Percentiles rank a stretch among this genome's conserved stretches.
These are phyloP conservation scores for Acanthamoeba triangularis DNA, from an alignment of 208 protist genomes.

Conservation along the genomic window DNA sequence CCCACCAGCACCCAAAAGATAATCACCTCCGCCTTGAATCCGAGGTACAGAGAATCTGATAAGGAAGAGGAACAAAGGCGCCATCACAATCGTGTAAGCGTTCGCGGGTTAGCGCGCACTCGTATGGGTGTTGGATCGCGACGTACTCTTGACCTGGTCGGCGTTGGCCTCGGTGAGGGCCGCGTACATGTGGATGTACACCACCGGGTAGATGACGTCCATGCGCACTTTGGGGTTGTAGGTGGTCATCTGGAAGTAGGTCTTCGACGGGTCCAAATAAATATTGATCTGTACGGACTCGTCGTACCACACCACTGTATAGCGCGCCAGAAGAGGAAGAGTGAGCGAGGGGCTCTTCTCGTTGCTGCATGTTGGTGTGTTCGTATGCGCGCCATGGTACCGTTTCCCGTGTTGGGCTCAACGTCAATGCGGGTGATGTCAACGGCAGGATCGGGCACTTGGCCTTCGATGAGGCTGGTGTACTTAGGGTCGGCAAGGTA, in stretches of 20 bases:
- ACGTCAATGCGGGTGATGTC: constrained; percentile 73
- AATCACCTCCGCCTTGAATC: constrained; percentile 47
- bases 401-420: constrained; percentile 67
- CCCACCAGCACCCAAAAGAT: constrained; percentile 30
- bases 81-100: neutral
- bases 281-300: constrained; percentile 70
- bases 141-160: constrained; percentile 42
- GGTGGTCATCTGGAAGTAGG: constrained; percentile 64
- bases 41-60: constrained; percentile 17
- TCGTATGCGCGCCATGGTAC: constrained; percentile 4
- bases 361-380: too few species aligned
- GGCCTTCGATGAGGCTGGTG: constrained; percentile 9
- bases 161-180: constrained; percentile 56
- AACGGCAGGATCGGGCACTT: neutral
- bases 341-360: neutral
- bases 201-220: constrained; percentile 71
- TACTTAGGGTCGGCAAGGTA: constrained; percentile 73
- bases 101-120: neutral
- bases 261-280: constrained; percentile 72
- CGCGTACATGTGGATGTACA: constrained; percentile 44
- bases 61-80: too few species aligned
- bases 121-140: neutral
- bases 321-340: neutral
- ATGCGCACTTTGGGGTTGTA: constrained; percentile 10
- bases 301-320: constrained; percentile 44